These are phyloP conservation scores for Silene uniflora DNA, from an alignment of 148 eudicot species.

Conservation along the genomic window DNA sequence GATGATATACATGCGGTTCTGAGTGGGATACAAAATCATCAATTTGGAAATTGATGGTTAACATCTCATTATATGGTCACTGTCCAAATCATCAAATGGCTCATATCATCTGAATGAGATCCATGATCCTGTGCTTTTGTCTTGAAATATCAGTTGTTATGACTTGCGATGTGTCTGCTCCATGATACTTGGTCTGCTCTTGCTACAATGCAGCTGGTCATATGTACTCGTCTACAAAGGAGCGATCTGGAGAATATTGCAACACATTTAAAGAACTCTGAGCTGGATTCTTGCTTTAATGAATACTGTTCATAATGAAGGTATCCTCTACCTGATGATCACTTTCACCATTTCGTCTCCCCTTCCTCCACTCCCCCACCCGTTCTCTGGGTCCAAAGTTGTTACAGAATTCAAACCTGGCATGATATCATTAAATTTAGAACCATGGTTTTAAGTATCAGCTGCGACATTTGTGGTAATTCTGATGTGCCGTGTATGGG, in stretches of 20 bases:
- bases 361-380: neutral
- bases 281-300: neutral
- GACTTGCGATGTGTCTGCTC: neutral
- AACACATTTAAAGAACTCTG: neutral
- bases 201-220: neutral
- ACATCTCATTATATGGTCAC: neutral
- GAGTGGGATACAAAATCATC: constrained; percentile 43
- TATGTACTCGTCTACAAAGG: neutral
- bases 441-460: neutral
- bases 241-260: neutral
- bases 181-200: neutral
- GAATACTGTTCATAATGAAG: constrained; percentile 13
- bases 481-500: too few species aligned
- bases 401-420: neutral
- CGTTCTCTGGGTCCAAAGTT: neutral
- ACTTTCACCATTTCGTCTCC: neutral
- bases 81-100: neutral
- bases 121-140: neutral
- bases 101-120: neutral
- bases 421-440: neutral
- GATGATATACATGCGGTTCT: constrained; percentile 47
- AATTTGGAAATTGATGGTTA: constrained; percentile 32
- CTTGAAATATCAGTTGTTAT: neutral
- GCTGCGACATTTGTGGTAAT: too few species aligned
- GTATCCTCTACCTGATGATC: constrained; percentile 8